Percentiles rank a stretch among this genome's conserved stretches.
Conservation (phyloP, 352 stramenopile species). For the Plasmopara halstedii region DNA sequence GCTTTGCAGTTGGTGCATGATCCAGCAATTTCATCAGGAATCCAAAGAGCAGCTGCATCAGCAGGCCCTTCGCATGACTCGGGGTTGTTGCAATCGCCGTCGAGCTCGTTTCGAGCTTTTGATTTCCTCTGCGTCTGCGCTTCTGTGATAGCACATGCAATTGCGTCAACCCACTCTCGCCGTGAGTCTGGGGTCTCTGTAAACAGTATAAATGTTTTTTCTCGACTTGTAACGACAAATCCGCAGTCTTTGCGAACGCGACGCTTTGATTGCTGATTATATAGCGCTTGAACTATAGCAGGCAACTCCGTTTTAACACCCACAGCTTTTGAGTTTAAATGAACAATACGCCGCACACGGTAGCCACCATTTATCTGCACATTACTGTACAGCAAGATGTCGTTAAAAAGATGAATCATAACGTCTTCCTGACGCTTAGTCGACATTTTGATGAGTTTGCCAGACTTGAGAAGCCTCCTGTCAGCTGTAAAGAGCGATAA, state of each 20-base stretch:
- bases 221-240: slow-evolving; percentile 69
- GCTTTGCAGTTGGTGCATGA: slow-evolving; percentile 61
- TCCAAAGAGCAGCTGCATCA: slow-evolving; percentile 64
- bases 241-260: slow-evolving; percentile 45
- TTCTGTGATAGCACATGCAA: slow-evolving; percentile 42
- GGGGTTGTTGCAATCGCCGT: slow-evolving; percentile 11
- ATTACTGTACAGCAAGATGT: slow-evolving; percentile 78
- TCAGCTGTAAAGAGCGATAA: slow-evolving; percentile 64
- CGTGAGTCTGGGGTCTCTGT: slow-evolving; percentile 36
- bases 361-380: slow-evolving; percentile 69
- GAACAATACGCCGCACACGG: slow-evolving; percentile 56
- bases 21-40: slow-evolving; percentile 60
- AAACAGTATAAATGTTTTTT: slow-evolving; percentile 82
- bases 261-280: slow-evolving; percentile 31
- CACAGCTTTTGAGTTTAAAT: slow-evolving; percentile 67
- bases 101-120: slow-evolving; percentile 10
- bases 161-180: slow-evolving; percentile 51
- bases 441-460: slow-evolving; percentile 78
- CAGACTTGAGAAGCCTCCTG: slow-evolving; percentile 48
- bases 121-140: slow-evolving; percentile 27
- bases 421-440: slow-evolving; percentile 76
- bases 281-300: slow-evolving; percentile 38
- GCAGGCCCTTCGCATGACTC: slow-evolving; percentile 40
- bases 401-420: slow-evolving; percentile 82
- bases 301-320: slow-evolving; percentile 55